Evolutionary conservation across 2,329 filamentous ascomycete species (phyloP), one percentile per base, ranked within the genome.

Genomic region (Xenosphaeropsis pyriputrescens): DNA sequence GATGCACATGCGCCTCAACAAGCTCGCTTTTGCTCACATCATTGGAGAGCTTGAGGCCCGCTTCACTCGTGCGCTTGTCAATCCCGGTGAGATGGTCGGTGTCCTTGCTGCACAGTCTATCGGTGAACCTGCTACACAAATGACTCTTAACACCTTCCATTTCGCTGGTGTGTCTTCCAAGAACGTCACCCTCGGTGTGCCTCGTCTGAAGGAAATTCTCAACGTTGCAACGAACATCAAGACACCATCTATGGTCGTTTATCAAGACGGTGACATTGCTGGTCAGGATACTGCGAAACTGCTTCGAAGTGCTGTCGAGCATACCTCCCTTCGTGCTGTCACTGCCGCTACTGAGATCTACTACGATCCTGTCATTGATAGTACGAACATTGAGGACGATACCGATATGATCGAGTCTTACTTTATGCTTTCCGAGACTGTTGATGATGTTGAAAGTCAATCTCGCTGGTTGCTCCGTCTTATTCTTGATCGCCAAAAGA

Each of bases 111-210:
- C 93, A 6, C 91, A 98, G 63, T 98, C 91, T 22, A 98, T 98
- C 56, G 91, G 91, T 65, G 91, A 98, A 61, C 91, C 91, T 31
- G 93, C 91, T 16, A 98, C 91, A 1, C 91, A 98, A 68, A 98
- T 98, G 91, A 98, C 91, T 1, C 66, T 98, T 43, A 98, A 98
- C 65, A 98, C 91, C 17, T 98, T 98, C 81, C 91, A 98, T 70
- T 98, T 98, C 60, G 88, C 91, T 60, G 91, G 91, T 94, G 86
- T 98, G 43, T 94, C 93, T 29, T 94, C 89, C 17, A 98, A 98
- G 79, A 98, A 98, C 70, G 89, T 98, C 39, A 98, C 91, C 0
- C 79, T 98, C 35, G 91, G 91, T 85, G 91, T 98, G 32, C 91
- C 91, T 32, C 89, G 91, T 77, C 75, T 98, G 36, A 98, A 98